Conservation (phyloP, 306 rosid species). For the Prinsepia uniflora region DNA sequence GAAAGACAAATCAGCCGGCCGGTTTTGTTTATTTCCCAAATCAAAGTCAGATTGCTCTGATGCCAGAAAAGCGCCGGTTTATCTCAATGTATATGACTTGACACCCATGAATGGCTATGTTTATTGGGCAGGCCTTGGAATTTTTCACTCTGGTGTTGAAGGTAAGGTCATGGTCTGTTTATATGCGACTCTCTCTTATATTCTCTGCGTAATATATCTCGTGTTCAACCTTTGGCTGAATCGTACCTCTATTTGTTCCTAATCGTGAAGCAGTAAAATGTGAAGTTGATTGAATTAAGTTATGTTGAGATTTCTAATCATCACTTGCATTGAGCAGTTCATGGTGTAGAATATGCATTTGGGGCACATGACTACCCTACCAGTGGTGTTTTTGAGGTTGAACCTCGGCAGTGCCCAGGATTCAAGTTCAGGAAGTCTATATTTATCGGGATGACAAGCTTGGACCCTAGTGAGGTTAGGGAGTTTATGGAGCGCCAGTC, state of each 20-base stretch:
- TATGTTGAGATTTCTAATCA: conserved; percentile 24
- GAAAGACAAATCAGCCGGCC: conserved; percentile 68
- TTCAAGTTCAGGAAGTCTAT: conserved; percentile 91
- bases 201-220: neutral
- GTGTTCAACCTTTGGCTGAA: neutral
- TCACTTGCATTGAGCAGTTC: conserved; percentile 52
- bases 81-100: conserved; percentile 89
- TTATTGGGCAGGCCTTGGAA: conserved; percentile 95
- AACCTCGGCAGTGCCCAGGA: conserved; percentile 96
- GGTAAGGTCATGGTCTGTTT: conserved; percentile 40
- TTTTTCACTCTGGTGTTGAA: conserved; percentile 97
- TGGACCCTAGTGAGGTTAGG: conserved; percentile 73
- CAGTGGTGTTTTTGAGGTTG: conserved; percentile 97
- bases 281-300: neutral
- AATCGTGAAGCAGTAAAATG: neutral
- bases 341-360: conserved; percentile 92
- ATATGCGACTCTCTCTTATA: conserved; percentile 1
- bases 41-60: conserved; percentile 53
- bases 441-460: conserved; percentile 76
- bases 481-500: conserved; percentile 89
- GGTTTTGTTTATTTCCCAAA: conserved; percentile 71
- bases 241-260: neutral
- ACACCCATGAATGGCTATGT: conserved; percentile 94
- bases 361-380: conserved; percentile 96
- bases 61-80: conserved; percentile 71